Evolutionary conservation across 148 eudicot genomes (phyloP).

Genomic region (Persicaria tinctoria): DNA sequence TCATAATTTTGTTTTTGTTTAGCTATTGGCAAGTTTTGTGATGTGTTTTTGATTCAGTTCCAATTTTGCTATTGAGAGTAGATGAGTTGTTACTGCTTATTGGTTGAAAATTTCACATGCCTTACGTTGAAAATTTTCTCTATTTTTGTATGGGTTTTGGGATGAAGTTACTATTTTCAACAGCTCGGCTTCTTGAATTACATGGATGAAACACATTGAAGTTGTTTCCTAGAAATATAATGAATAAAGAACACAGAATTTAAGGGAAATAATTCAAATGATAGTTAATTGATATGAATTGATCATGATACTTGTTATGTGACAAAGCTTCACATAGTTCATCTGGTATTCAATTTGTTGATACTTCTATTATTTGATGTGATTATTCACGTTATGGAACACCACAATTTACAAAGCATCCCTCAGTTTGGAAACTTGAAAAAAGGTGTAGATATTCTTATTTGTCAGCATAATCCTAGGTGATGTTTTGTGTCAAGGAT

Average conservation of each 20-base stretch:
- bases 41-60: background rate
- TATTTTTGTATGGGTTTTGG: background rate
- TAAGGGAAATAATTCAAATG: background rate
- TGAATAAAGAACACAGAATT: background rate
- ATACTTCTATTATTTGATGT: background rate
- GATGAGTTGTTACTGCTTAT: no score
- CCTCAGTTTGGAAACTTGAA: no score
- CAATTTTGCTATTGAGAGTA: no score
- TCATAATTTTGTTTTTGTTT: no score
- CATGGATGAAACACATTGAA: background rate
- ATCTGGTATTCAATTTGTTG: background rate
- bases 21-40: background rate
- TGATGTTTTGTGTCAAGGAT: background rate
- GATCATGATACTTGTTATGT: background rate
- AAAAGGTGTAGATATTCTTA: background rate
- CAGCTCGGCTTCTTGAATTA: background rate
- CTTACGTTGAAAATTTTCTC: no score
- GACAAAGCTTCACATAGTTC: background rate
- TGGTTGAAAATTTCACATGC: no score
- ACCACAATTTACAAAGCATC: no score
- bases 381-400: background rate
- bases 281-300: background rate
- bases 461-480: background rate
- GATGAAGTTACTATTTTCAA: background rate
- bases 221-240: background rate